A percentile compares a stretch with the other conserved stretches of the same genome.
Evolutionary conservation across 1,284 basidiomycete genomes (phyloP).

Genomic region (Apiotrichum siamense): DNA sequence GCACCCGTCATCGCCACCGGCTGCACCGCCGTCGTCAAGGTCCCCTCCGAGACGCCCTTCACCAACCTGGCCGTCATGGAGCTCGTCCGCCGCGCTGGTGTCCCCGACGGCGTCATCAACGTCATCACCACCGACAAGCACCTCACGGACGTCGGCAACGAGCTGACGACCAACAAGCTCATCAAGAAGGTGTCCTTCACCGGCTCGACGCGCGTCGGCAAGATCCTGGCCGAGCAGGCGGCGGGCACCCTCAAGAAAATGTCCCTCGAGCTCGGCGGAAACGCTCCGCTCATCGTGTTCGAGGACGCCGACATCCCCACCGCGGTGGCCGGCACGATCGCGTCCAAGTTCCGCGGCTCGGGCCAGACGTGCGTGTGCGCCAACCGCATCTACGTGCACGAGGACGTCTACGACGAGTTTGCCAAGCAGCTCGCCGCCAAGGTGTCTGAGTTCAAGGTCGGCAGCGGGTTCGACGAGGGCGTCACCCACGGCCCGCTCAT

Average conservation of each 20-base stretch:
- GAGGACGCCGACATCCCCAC: conserved; percentile 91
- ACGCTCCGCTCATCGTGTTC: conserved; percentile 60
- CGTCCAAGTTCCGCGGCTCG: conserved; percentile 84
- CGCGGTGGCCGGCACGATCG: conserved; percentile 84
- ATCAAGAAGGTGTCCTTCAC: conserved; percentile 84
- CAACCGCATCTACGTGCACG: conserved; percentile 44
- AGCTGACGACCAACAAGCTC: conserved; percentile 40
- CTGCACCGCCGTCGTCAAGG: conserved; percentile 93
- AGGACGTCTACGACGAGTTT: conserved; percentile 46
- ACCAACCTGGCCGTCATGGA: conserved; percentile 67
- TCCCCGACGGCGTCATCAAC: conserved; percentile 94
- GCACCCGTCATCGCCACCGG: conserved; percentile 75
- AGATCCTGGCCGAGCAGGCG: conserved; percentile 76
- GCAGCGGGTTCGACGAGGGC: conserved; percentile 75
- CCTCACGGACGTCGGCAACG: conserved; percentile 41
- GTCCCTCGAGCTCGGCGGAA: conserved; percentile 60
- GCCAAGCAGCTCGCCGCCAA: conserved; percentile 39
- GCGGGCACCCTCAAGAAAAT: conserved; percentile 86
- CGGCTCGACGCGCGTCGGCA: conserved; percentile 81
- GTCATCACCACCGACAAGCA: conserved; percentile 60
- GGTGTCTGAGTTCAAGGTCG: conserved; percentile 84
- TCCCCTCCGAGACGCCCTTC: conserved; percentile 91
- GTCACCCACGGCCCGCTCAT: conserved; percentile 93
- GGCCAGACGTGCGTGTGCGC: conserved; percentile 70
- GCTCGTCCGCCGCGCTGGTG: conserved; percentile 78